phyloP scores from a whole-genome alignment of 768 basidiomycete genomes.

The Auricularia sp. region DNA sequence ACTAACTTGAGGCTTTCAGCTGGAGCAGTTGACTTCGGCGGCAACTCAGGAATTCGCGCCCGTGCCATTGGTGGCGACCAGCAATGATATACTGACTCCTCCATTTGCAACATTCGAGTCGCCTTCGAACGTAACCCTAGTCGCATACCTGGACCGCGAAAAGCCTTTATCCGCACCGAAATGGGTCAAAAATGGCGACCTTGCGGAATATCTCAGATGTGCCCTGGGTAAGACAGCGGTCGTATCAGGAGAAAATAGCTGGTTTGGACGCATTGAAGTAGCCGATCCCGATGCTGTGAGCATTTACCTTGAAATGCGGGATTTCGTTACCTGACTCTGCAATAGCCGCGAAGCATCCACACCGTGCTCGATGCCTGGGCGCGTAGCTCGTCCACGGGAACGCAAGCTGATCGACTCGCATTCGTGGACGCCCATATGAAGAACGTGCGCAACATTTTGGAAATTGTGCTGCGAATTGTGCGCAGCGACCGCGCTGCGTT shows the following conservation, averaged over 20 bases:
- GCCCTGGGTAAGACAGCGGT: constrained; percentile 85
- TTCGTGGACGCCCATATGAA: constrained; percentile 86
- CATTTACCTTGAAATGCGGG: constrained; percentile 8
- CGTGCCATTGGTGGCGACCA: neutral
- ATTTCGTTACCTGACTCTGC: constrained; percentile 6
- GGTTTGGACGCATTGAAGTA: constrained; percentile 90
- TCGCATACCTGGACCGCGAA: constrained; percentile 73
- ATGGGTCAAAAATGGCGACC: constrained; percentile 92
- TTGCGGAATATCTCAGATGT: constrained; percentile 86
- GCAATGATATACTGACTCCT: constrained; percentile 33
- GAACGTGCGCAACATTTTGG: constrained; percentile 79
- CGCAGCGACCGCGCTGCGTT: constrained; percentile 79
- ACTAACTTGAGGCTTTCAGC: constrained; percentile 30
- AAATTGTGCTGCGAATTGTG: constrained; percentile 85
- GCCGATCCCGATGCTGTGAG: constrained; percentile 91
- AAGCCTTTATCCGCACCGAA: constrained; percentile 90
- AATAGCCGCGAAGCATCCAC: constrained; percentile 82
- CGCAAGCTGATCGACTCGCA: constrained; percentile 63
- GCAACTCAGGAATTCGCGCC: constrained; percentile 17
- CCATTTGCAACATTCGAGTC: constrained; percentile 53
- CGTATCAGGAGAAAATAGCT: constrained; percentile 68
- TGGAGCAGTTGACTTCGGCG: constrained; percentile 62
- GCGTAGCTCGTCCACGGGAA: constrained; percentile 68
- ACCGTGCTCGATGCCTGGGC: constrained; percentile 88
- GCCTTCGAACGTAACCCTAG: constrained; percentile 50